Conservation (phyloP, 2,329 filamentous ascomycete genomes). For the Calonectria multiphialidica region DNA sequence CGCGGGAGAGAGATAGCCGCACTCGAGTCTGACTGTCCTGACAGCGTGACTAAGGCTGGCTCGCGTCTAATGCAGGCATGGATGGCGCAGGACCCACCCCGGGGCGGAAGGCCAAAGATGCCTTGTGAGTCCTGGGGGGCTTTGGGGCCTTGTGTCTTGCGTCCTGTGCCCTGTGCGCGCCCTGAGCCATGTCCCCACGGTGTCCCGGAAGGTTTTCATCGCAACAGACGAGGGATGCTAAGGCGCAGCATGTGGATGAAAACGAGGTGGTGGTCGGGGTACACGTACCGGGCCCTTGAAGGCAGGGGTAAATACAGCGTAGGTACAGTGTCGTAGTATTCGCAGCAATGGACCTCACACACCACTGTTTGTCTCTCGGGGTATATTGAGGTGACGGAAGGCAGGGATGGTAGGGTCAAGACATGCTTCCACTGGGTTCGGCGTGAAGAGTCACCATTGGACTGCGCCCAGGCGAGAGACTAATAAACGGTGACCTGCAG, state of each 20-base stretch:
- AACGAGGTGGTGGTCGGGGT: slow-evolving; percentile 31
- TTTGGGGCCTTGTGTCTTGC: slow-evolving; percentile 34
- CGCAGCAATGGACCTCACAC: neutral
- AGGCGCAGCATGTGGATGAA: slow-evolving; percentile 43
- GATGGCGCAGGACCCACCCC: slow-evolving; percentile 40
- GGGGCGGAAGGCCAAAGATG: slow-evolving; percentile 40
- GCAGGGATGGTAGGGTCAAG: slow-evolving; percentile 22
- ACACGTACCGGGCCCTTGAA: slow-evolving; percentile 24
- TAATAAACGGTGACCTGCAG: slow-evolving; percentile 41
- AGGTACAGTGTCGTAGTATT: slow-evolving; percentile 11
- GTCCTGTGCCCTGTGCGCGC: slow-evolving; percentile 33
- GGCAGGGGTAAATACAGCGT: slow-evolving; percentile 29
- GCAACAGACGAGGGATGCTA: slow-evolving; percentile 38
- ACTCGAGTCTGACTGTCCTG: slow-evolving; percentile 47
- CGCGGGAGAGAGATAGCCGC: slow-evolving; percentile 44
- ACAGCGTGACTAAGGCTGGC: slow-evolving; percentile 47
- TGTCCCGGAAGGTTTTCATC: slow-evolving; percentile 33
- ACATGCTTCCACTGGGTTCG: slow-evolving; percentile 39
- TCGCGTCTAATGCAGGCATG: slow-evolving; percentile 45
- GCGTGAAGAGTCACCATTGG: slow-evolving; percentile 46
- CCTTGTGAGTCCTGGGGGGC: slow-evolving; percentile 45
- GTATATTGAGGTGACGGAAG: slow-evolving; percentile 12
- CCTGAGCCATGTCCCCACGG: slow-evolving; percentile 29
- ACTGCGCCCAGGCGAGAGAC: slow-evolving; percentile 25
- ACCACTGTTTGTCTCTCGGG: neutral